Conservation (phyloP, 768 basidiomycete species). For the Boletus huronensis region DNA sequence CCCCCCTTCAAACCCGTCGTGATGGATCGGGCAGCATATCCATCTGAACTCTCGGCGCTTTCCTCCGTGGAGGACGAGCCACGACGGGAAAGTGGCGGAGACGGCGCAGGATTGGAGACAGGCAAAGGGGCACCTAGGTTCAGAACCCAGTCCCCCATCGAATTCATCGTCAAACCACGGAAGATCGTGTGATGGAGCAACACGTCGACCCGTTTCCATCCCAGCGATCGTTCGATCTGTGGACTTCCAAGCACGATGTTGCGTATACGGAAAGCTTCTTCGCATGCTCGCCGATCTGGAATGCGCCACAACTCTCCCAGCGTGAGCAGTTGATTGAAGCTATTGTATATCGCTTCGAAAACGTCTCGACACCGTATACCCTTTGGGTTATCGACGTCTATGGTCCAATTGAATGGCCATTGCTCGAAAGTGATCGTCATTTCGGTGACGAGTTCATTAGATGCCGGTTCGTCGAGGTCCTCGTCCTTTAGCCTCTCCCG, state of each 20-base stretch:
- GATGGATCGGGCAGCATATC: too few relatives aligned
- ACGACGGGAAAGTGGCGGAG: not conserved
- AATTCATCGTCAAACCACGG: not conserved
- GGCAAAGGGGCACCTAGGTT: not conserved
- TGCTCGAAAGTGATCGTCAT: conserved; percentile 43
- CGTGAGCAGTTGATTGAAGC: conserved; percentile 33
- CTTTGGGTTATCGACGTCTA: conserved; percentile 36
- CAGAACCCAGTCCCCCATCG: not conserved
- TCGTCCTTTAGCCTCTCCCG: conserved; percentile 26
- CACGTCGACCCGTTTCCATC: conserved; percentile 52
- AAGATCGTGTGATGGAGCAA: conserved; percentile 35
- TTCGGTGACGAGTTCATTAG: conserved; percentile 37
- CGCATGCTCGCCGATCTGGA: conserved; percentile 26
- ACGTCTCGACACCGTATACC: conserved; percentile 53
- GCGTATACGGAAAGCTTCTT: conserved; percentile 40
- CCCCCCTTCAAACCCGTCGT: not conserved
- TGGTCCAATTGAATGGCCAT: conserved; percentile 34
- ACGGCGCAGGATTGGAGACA: too few relatives aligned
- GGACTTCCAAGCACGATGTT: conserved; percentile 33
- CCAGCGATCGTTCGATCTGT: conserved; percentile 38
- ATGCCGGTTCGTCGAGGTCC: conserved; percentile 40
- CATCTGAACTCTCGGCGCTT: too few relatives aligned
- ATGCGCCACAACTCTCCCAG: conserved; percentile 40
- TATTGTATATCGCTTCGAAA: conserved; percentile 46
- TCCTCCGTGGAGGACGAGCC: too few relatives aligned